Evolutionary conservation across 441 rosid species (phyloP).

Genomic region (Geranium incanum): DNA sequence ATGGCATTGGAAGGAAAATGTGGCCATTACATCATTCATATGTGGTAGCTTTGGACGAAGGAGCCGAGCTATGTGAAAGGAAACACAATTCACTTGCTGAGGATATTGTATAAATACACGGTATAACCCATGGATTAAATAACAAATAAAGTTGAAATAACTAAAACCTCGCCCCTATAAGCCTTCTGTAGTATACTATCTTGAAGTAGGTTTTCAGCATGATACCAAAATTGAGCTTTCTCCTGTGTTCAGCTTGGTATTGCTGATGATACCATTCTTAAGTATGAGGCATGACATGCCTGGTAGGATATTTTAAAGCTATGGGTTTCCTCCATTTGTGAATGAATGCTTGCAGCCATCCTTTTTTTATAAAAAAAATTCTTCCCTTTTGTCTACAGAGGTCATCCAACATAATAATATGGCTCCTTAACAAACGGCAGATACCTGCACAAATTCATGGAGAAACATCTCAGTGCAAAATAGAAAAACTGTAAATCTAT

Average conservation of each 20-base stretch:
- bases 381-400: neutral
- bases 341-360: neutral
- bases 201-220: neutral
- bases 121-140: slow-evolving; percentile 1
- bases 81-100: neutral
- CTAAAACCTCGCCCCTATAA: neutral
- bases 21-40: no score
- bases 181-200: neutral
- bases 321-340: neutral
- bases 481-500: neutral
- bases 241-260: neutral
- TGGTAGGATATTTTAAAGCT: neutral
- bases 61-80: slow-evolving; percentile 1
- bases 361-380: neutral
- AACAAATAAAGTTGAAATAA: neutral
- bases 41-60: neutral
- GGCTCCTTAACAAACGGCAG: neutral
- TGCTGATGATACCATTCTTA: neutral
- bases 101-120: neutral
- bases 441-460: neutral
- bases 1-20: no score
- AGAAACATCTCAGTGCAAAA: slow-evolving; percentile 1
- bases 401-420: neutral
- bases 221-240: neutral
- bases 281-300: slow-evolving; percentile 2